Base-by-base conservation (phyloP, 495 filamentous ascomycete genomes). In the Xanthoparmelia taractica region DNA sequence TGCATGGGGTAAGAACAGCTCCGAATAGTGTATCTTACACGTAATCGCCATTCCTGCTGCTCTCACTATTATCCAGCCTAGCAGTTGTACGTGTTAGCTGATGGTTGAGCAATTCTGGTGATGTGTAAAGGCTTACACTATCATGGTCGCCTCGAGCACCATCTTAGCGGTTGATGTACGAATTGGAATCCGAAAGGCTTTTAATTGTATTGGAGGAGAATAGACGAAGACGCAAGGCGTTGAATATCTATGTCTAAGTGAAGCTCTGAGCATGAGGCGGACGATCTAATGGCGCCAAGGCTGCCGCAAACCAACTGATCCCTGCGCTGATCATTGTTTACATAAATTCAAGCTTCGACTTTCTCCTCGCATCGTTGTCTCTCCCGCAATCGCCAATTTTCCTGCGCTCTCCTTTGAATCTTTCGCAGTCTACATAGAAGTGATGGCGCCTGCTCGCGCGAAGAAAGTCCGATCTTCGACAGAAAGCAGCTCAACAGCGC, bases 21-120 rank as follows among this genome's bases (percentile, higher is more conserved):
- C 23, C 15, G 20, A 36, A 23, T 20, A 45, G 72, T 75, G 65
- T 40, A 45, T 34, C 73, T n/a, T 80, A 83, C 81, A 86, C 77
- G 74, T 99, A 99, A 71, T 99, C 94, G 69, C 94, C 94, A 75
- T 99, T 97, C 70, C 94, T 84, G 79, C 90, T 95, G 77, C 87
- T 91, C 80, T 99, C 94, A 80, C 90, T 95, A 78, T 97, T 99
- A 81, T 99, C 94, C 69, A 97, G 90, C 74, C 87, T 90, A 70
- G 57, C 61, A 57, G 60, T 60, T 64, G 71, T 76, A 63, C 70
- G 62, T 50, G 55, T 60, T 40, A 65, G 55, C 47, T 20, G n/a
- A 33, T 17, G 58, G 34, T 43, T 18, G 40, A 33, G 20, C 15
- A 45, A 47, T 33, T 33, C 8, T 33, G 29, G 17, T 2, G 6